Base-by-base conservation (phyloP, 176 grass and related monocot species). In the Triticum dicoccoides region DNA sequence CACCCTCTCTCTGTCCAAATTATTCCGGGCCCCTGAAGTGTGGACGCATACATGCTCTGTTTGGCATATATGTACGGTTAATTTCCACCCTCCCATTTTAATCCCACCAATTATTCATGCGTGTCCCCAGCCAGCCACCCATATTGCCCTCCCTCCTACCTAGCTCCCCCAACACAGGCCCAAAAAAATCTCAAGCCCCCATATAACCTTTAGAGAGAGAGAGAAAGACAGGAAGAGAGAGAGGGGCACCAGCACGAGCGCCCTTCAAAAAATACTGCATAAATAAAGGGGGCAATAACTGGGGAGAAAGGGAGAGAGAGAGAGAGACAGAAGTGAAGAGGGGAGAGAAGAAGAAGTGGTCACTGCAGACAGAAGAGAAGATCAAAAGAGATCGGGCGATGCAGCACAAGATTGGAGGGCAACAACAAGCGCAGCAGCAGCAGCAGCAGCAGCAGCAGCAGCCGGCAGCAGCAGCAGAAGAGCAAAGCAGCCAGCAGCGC, bases 51-150 rank as follows among this genome's bases (percentile, higher is more conserved):
- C 64, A 37, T 83, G 80, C 15, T 88, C 33, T 71, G 64, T 49
- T 78, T 83, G 80, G 80, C 73, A 61, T 21, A 37, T 61, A 52
- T 24, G 37, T 63, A 80, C 35, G 27, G 73, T 65, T 1, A 62
- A 42, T 84, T 61, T 82, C 13, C 70, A 63, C 63, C 71, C 47
- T 25, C 17, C 5, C 77, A 39, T 85, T 82, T 58, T 64, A 89
- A 83, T 76, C 78, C 65, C 72, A 88, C 65, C 85, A 92, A 90
- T 92, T 92, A 90, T 90, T 90, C 85, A 92, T 89, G 86, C 81
- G 5, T 59, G 54, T 47, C 65, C 85, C 51, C 65, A 88, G 82
- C 82, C 61, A 89, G 62, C 81, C 91, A 92, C 88, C 91, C 89
- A 84, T 88, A 78, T 89, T 89, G 93, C 76, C 79, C 59, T 88